Percentiles rank a stretch among this genome's conserved stretches.
These are phyloP conservation scores for Ceriops decandra DNA, from an alignment of 345 rosid species.

Conservation along the genomic window DNA sequence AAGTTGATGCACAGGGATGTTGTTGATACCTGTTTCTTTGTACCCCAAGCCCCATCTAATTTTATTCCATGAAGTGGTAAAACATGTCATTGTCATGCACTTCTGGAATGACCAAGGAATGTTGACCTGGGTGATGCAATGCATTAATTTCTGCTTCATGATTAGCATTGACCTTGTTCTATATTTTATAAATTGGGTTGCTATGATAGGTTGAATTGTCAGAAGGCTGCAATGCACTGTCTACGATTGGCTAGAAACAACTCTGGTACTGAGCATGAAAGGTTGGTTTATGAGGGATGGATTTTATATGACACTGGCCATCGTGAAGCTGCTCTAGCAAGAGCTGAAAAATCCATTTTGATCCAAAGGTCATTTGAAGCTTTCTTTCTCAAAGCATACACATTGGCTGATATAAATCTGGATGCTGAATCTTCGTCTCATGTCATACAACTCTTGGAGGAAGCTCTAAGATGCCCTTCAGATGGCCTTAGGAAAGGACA, in stretches of 20 bases:
- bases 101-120: not conserved
- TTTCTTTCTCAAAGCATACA: conserved; percentile 87
- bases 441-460: conserved; percentile 73
- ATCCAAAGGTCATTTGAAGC: conserved; percentile 84
- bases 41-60: too few relatives aligned
- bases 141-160: not conserved
- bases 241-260: conserved; percentile 69
- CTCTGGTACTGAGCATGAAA: conserved; percentile 63
- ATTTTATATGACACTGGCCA: conserved; percentile 80
- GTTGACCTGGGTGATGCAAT: not conserved
- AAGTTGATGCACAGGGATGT: too few relatives aligned
- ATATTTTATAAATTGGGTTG: conserved; percentile 14
- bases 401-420: conserved; percentile 66
- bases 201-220: conserved; percentile 66
- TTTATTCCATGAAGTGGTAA: too few relatives aligned
- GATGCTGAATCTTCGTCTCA: conserved; percentile 57
- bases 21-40: too few relatives aligned
- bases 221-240: conserved; percentile 84
- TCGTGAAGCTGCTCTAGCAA: conserved; percentile 70
- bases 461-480: conserved; percentile 93
- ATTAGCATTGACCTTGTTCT: not conserved
- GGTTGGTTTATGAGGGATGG: conserved; percentile 94
- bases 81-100: not conserved
- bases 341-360: conserved; percentile 73
- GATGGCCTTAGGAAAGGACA: conserved; percentile 97